These are phyloP conservation scores for Zygosaccharomyces bailii DNA, from an alignment of 805 yeast species.

Conservation along the genomic window DNA sequence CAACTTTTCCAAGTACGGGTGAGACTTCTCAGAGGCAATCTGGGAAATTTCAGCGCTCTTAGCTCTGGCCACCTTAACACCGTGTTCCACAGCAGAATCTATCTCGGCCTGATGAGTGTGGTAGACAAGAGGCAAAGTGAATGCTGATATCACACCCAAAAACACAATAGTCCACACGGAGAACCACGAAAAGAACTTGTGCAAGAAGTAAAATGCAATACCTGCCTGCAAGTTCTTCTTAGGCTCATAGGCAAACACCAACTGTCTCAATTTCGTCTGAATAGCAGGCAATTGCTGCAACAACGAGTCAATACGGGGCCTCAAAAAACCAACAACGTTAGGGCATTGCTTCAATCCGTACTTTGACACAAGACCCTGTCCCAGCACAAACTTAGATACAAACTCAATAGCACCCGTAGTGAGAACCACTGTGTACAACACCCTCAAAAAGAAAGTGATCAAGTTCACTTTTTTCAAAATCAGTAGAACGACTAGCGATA, in stretches of 20 bases:
- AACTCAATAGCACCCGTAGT: slow-evolving; percentile 74
- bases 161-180: slow-evolving; percentile 66
- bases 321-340: slow-evolving; percentile 32
- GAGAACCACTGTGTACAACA: slow-evolving; percentile 56
- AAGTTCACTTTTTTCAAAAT: slow-evolving; percentile 62
- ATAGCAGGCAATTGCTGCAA: slow-evolving; percentile 42
- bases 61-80: slow-evolving; percentile 45
- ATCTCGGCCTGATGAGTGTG: slow-evolving; percentile 71
- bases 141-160: slow-evolving; percentile 54
- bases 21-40: slow-evolving; percentile 51
- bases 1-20: slow-evolving; percentile 57
- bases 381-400: slow-evolving; percentile 65
- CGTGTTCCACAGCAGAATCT: slow-evolving; percentile 55
- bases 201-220: slow-evolving; percentile 57
- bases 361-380: slow-evolving; percentile 73
- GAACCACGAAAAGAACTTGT: slow-evolving; percentile 71
- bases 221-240: slow-evolving; percentile 73
- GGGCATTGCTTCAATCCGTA: slow-evolving; percentile 54
- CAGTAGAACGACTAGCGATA: slow-evolving; percentile 51
- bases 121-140: slow-evolving; percentile 75
- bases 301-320: slow-evolving; percentile 31
- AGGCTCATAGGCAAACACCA: slow-evolving; percentile 66
- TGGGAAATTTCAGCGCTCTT: slow-evolving; percentile 46
- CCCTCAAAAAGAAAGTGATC: slow-evolving; percentile 55
- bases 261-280: slow-evolving; percentile 53